Conservation (phyloP, 2,329 filamentous ascomycete genomes). For the Seiridium cupressi region DNA sequence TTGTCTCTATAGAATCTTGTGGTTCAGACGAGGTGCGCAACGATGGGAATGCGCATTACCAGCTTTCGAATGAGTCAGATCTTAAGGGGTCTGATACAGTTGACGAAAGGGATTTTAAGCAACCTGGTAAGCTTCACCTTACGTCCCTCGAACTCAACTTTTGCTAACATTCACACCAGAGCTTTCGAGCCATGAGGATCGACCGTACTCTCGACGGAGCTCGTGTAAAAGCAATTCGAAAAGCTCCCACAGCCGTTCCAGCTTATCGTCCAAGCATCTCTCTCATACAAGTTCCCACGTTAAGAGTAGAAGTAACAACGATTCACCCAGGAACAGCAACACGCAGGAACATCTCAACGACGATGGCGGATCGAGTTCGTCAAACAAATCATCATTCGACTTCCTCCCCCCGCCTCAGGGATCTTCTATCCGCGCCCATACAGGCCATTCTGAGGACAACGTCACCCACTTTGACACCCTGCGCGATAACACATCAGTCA, state of each 20-base stretch:
- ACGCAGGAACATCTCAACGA: not conserved
- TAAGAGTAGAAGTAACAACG: not conserved
- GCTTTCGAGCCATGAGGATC: slow-evolving; percentile 17
- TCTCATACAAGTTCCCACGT: not conserved
- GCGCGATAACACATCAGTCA: not conserved
- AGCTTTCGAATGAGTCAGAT: slow-evolving; percentile 14
- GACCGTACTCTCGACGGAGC: not conserved
- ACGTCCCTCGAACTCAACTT: not conserved
- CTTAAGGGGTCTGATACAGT: not conserved
- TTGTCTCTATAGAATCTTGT: slow-evolving; percentile 26
- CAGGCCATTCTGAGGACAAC: slow-evolving; percentile 25
- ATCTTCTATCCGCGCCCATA: slow-evolving; percentile 26
- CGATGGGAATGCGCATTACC: slow-evolving; percentile 13
- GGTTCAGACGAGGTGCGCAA: slow-evolving; percentile 17
- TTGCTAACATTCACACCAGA: slow-evolving; percentile 15
- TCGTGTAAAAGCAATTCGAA: not conserved
- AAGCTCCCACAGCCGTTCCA: not conserved
- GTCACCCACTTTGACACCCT: slow-evolving; percentile 4
- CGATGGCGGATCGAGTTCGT: slow-evolving; percentile 4
- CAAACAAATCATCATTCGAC: slow-evolving; percentile 10
- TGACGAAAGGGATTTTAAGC: slow-evolving; percentile 7
- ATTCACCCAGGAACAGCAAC: not conserved
- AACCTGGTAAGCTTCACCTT: slow-evolving; percentile 18
- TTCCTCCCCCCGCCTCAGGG: slow-evolving; percentile 9
- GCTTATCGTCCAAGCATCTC: not conserved